Conservation (phyloP, 2,329 filamentous ascomycete species). For the Ustulina deusta region DNA sequence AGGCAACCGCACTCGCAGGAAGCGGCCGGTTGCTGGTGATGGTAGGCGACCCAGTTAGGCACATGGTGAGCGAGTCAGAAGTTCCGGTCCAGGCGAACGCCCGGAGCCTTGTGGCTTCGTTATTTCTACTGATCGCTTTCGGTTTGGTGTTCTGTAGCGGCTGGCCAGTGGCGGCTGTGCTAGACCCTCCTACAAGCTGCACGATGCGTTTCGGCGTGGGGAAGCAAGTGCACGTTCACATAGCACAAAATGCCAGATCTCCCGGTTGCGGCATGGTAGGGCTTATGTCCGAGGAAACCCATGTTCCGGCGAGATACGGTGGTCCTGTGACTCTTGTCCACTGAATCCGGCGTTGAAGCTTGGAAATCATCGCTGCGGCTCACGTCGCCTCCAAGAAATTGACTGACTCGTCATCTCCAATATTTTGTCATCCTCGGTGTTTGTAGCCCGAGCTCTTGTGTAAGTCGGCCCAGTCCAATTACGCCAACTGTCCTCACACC, state of each 20-base stretch:
- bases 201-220: conserved; percentile 6
- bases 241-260: conserved; percentile 3
- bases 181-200: conserved; percentile 6
- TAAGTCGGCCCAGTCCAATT: conserved; percentile 29
- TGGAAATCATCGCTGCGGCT: neutral
- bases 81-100: conserved; percentile 6
- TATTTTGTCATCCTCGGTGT: conserved; percentile 20
- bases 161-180: conserved; percentile 25
- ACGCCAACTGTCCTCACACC: conserved; percentile 19
- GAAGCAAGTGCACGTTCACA: conserved; percentile 10
- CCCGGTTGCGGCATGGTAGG: conserved; percentile 23
- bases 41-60: conserved; percentile 21
- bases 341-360: neutral
- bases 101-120: conserved; percentile 15
- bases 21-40: conserved; percentile 12
- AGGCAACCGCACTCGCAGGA: conserved; percentile 34
- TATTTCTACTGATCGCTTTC: conserved; percentile 10
- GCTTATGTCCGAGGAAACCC: neutral
- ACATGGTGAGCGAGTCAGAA: neutral
- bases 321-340: neutral
- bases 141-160: neutral
- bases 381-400: neutral
- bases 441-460: conserved; percentile 15
- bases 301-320: neutral
- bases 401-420: conserved; percentile 24